Base-by-base conservation (phyloP, 306 rosid genomes). In the Dryas drummondii region DNA sequence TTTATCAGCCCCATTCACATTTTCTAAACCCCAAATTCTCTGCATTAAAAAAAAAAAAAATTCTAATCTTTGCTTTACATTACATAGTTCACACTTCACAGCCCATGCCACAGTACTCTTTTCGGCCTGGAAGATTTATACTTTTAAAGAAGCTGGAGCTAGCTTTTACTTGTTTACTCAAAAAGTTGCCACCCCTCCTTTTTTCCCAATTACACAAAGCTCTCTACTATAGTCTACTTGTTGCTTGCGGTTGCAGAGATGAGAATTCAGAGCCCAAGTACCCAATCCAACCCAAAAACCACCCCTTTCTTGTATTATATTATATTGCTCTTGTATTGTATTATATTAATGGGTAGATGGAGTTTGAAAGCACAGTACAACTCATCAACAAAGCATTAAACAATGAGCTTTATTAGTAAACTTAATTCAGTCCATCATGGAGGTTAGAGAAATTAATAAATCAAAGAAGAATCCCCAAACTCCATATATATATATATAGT, bases 311-410 rank as follows among this genome's bases (percentile, higher is more conserved):
- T 42, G 48, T 27, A 14, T 42, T 12, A 17, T 32, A 32, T 11
- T 37, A 26, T 26, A 58, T 57, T 9, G 22, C 4, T 19, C 7
- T 22, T 26, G 16, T 58, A 22, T 8, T 63, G 37, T 70, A 45
- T 76, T 79, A 61, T 76, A 64, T 27, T 27, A 82, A 3, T 53
- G n/a, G 70, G 50, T 67, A 52, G 22, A 42, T 73, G 59, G 64
- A 88, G 73, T 70, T 82, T 75, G 50, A 79, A 47, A 78, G 15
- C 81, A 82, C 55, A 75, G 78, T 76, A 84, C 86, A 80, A 50
- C 64, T 78, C 62, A 77, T 67, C 53, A 19, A 70, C 49, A 68
- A 37, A 50, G 53, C 53, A 76, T 62, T 76, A 72, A 72, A 79
- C 63, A 61, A 72, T 54, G 44, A 52, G 9, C 11, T 50, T 8